phyloP scores from a whole-genome alignment of 2,329 filamentous ascomycete genomes.

The Biscogniauxia mediterranea region DNA sequence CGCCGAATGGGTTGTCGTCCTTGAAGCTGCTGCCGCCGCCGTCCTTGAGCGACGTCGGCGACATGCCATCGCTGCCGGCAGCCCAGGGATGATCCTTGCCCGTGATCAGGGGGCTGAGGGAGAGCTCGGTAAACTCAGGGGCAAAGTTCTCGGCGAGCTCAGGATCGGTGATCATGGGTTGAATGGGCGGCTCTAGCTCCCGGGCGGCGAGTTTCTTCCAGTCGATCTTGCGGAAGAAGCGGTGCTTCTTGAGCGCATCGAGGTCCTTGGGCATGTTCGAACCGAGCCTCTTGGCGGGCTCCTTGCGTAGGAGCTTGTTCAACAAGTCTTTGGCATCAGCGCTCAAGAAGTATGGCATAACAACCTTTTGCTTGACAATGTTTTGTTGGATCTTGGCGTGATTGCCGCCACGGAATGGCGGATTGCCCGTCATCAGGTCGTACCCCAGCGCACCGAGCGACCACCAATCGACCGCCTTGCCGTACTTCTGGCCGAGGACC shows the following conservation, averaged over 20 bases:
- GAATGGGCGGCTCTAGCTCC: conserved; percentile 84
- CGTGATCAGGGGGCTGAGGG: conserved; percentile 69
- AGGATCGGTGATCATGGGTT: conserved; percentile 91
- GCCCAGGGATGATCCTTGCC: conserved; percentile 42
- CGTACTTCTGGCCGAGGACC: conserved; percentile 82
- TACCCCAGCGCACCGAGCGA: conserved; percentile 90
- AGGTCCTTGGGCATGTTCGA: conserved; percentile 88
- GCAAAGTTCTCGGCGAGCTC: conserved; percentile 96
- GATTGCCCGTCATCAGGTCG: conserved; percentile 87
- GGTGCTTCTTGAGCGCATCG: conserved; percentile 79
- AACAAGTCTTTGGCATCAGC: conserved; percentile 93
- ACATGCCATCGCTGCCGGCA: conserved; percentile 19
- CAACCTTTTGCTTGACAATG: conserved; percentile 89
- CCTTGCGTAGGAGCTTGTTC: conserved; percentile 84
- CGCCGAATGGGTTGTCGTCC: conserved; percentile 57
- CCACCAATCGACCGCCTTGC: conserved; percentile 98
- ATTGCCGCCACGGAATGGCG: conserved; percentile 88
- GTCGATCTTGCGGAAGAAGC: conserved; percentile 96
- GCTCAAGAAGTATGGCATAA: conserved; percentile 85
- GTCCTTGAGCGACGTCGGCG: conserved; percentile 25
- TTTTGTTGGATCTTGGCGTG: conserved; percentile 94
- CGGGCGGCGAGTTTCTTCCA: conserved; percentile 84
- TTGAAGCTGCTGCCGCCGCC: conserved; percentile 35
- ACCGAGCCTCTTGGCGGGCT: conserved; percentile 86
- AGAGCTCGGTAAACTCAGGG: conserved; percentile 83